Evolutionary conservation across 805 yeast species (phyloP).

Genomic region (Yarrowia yakushimensis): DNA sequence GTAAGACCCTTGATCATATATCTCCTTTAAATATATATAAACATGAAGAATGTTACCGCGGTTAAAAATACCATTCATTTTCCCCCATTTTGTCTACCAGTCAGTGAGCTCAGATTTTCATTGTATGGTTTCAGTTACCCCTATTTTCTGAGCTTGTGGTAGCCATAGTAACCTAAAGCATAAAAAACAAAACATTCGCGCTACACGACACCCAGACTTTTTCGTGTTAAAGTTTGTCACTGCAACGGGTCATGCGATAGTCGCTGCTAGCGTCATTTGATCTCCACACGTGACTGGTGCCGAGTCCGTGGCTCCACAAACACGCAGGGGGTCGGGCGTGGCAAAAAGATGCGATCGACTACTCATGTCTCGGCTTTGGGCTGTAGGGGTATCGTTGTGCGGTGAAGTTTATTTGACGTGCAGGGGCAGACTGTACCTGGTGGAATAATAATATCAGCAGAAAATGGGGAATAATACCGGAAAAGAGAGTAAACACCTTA

Average conservation of each 20-base stretch:
- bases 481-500: no score
- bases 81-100: no score
- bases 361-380: background rate
- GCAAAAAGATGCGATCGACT: background rate
- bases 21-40: no score
- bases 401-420: background rate
- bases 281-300: background rate
- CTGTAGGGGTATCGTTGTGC: background rate
- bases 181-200: background rate
- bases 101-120: background rate
- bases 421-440: background rate
- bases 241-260: background rate
- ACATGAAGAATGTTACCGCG: no score
- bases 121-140: constrained; percentile 1
- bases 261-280: background rate
- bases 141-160: background rate
- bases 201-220: constrained; percentile 1
- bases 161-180: constrained; percentile 6
- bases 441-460: background rate
- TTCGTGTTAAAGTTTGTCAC: constrained; percentile 11
- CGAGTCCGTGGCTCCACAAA: background rate
- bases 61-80: no score
- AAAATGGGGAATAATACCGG: background rate
- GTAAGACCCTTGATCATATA: no score
- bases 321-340: background rate